Evolutionary conservation across 2,329 filamentous ascomycete species (phyloP).

Genomic region (Alternaria metachromatica): DNA sequence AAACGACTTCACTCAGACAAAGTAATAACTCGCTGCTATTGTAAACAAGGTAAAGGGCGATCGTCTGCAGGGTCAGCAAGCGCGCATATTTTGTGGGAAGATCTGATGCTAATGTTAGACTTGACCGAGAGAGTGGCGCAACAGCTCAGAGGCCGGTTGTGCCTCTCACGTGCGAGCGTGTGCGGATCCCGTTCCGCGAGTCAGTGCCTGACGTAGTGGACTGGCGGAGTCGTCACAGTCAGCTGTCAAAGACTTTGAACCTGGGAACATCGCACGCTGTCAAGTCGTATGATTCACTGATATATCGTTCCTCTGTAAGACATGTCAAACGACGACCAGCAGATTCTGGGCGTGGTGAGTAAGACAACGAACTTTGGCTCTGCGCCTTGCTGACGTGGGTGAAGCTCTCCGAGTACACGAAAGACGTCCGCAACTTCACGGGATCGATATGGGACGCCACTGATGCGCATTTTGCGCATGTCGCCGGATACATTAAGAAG

Average conservation of each 20-base stretch:
- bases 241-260: background rate
- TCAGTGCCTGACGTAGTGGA: slow-evolving; percentile 20
- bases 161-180: slow-evolving; percentile 19
- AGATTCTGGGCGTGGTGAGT: slow-evolving; percentile 77
- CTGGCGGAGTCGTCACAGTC: slow-evolving; percentile 9
- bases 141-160: background rate
- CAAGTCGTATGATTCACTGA: background rate
- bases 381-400: slow-evolving; percentile 19
- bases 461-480: slow-evolving; percentile 79
- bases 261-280: background rate
- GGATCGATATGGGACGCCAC: slow-evolving; percentile 78
- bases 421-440: slow-evolving; percentile 74
- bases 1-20: background rate
- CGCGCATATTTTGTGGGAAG: slow-evolving; percentile 9
- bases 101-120: background rate
- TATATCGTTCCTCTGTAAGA: background rate
- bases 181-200: slow-evolving; percentile 11
- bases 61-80: slow-evolving; percentile 24
- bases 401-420: slow-evolving; percentile 64
- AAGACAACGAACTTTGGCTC: slow-evolving; percentile 8
- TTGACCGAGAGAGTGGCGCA: slow-evolving; percentile 21
- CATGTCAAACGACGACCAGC: slow-evolving; percentile 82
- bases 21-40: slow-evolving; percentile 6
- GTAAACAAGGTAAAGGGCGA: slow-evolving; percentile 12
- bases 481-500: slow-evolving; percentile 74